Conservation (phyloP, 129 eudicot genomes). For the Lactuca saligna region DNA sequence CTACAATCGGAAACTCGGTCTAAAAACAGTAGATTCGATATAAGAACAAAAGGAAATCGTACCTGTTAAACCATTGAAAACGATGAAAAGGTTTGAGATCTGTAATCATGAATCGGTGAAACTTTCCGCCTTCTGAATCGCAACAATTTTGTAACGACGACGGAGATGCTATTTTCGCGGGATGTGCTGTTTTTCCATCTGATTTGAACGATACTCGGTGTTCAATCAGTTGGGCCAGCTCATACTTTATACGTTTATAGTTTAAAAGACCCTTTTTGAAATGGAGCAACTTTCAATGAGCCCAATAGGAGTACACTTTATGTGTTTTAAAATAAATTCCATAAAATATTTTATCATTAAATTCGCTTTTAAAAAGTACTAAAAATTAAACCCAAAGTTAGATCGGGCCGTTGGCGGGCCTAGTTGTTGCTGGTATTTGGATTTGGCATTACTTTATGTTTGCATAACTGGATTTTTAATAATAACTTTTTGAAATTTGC, state of each 20-base stretch:
- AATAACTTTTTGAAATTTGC: too few species aligned
- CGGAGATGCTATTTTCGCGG: slow-evolving; percentile 1
- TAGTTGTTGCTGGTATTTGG: too few species aligned
- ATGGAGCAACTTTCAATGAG: neutral
- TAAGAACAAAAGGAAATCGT: neutral
- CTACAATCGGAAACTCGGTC: neutral
- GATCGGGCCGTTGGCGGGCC: too few species aligned
- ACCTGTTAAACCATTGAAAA: neutral
- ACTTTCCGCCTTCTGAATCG: neutral
- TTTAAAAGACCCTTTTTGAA: neutral
- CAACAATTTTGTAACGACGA: neutral
- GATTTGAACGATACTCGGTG: neutral
- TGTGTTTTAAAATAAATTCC: too few species aligned
- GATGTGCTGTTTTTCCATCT: neutral
- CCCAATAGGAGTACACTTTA: neutral
- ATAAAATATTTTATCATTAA: too few species aligned
- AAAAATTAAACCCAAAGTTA: too few species aligned
- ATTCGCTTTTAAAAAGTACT: too few species aligned
- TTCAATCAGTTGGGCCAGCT: neutral
- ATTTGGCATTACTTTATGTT: too few species aligned
- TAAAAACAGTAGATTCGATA: neutral
- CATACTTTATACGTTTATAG: neutral
- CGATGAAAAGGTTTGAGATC: too few species aligned
- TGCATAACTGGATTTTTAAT: too few species aligned
- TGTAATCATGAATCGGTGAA: neutral